Evolutionary conservation across 2,329 filamentous ascomycete genomes (phyloP), one percentile per base, ranked within the genome.

Genomic region (Cercospora sp.): DNA sequence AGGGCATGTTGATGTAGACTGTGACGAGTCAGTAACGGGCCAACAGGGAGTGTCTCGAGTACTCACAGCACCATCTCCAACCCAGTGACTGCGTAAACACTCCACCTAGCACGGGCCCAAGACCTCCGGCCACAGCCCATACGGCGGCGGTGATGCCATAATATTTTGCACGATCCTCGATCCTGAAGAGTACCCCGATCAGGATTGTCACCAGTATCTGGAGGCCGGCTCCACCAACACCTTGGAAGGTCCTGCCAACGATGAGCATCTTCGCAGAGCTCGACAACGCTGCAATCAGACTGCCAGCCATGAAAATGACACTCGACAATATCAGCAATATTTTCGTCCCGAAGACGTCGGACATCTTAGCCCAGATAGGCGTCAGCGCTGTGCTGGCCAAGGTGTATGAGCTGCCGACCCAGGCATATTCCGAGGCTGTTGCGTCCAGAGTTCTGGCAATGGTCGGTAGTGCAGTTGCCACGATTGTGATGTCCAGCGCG

Each of bases 281-380:
- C 3, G 68, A 30, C 10, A 73, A 63, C 30, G 70, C 71, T 10
- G 70, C 68, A 3, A 73, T 37, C 24, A 73, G 60, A 40, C 68
- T 70, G 4, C 71, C 70, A 2, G 57, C 68, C 64, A 90, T 83
- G 79, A 90, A 91, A 21, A 88, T 79, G 16, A 84, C 78, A 67
- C 89, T 89, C 18, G 87, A 87, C 2, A 85, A 71, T 13, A 90
- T 79, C 28, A 90, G 79, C 63, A 89, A 83, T 10, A 84, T 85
- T 72, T 90, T 91, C 45, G 88, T 82, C 3, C 89, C 89, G 79
- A 86, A 90, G 66, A 90, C 90, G 71, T 90, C 89, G 53, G 85
- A 87, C 43, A 89, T 79, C 74, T 89, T 89, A 26, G 87, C 87
- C 87, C 87, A 89, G 43, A 86, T 81, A 1, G 86, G 86, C 2